These are phyloP conservation scores for Quercus alba DNA, from an alignment of 306 rosid genomes.

Conservation along the genomic window DNA sequence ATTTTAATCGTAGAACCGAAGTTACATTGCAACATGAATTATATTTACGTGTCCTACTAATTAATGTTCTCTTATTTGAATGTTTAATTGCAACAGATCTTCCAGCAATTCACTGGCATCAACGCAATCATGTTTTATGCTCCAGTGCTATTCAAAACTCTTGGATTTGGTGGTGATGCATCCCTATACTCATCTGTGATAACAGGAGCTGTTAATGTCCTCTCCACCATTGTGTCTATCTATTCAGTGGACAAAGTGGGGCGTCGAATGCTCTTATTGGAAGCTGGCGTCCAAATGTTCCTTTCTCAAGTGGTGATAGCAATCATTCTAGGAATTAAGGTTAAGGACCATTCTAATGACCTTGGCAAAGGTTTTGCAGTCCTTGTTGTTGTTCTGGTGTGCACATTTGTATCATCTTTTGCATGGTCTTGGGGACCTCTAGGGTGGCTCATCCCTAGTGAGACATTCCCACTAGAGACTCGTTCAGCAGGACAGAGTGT, in stretches of 20 bases:
- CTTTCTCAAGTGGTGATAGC: conserved; percentile 64
- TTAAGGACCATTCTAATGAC: conserved; percentile 33
- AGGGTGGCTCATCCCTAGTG: conserved; percentile 83
- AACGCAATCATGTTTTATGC: conserved; percentile 95
- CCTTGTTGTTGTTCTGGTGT: conserved; percentile 62
- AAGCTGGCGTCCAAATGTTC: conserved; percentile 84
- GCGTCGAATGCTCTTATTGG: conserved; percentile 52
- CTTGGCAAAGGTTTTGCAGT: conserved; percentile 41
- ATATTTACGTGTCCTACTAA: background rate
- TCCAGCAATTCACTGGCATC: conserved; percentile 91
- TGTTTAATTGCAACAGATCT: conserved; percentile 39
- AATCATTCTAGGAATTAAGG: conserved; percentile 51
- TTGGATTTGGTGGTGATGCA: conserved; percentile 69
- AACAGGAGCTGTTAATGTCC: conserved; percentile 66
- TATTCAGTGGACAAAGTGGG: conserved; percentile 71
- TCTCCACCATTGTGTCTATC: conserved; percentile 68
- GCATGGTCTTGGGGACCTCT: conserved; percentile 99
- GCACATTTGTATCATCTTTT: conserved; percentile 64
- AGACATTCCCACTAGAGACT: conserved; percentile 79
- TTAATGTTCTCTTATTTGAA: background rate
- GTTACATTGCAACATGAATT: background rate
- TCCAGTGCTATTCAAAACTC: conserved; percentile 65
- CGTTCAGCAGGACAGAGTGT: conserved; percentile 84
- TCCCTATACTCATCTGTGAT: conserved; percentile 76
- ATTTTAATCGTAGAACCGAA: too few species aligned